A percentile compares a stretch with the other conserved stretches of the same genome.
Conservation (phyloP, 2,329 filamentous ascomycete genomes). For the Didymella segeticola region DNA sequence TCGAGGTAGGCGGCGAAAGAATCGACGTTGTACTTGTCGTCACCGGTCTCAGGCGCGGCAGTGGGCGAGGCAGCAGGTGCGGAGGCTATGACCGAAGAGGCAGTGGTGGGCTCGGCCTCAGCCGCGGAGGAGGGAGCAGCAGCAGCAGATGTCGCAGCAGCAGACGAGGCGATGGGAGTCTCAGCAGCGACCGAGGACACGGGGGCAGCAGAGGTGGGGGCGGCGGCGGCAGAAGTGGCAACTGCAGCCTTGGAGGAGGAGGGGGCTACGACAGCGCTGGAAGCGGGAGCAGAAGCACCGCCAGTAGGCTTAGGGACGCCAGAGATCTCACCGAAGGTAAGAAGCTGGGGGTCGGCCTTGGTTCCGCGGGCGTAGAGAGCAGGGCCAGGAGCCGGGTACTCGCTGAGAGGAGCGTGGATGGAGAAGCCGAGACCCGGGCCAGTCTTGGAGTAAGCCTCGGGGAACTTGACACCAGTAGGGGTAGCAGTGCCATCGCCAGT, state of each 20-base stretch:
- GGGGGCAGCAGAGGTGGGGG: conserved; percentile 12
- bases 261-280: conserved; percentile 20
- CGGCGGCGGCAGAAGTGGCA: conserved; percentile 12
- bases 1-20: conserved; percentile 9
- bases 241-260: conserved; percentile 13
- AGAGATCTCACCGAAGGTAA: conserved; percentile 34
- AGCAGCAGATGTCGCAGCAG: conserved; percentile 6
- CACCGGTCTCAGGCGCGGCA: conserved; percentile 14
- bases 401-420: conserved; percentile 46
- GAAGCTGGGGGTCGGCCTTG: conserved; percentile 30
- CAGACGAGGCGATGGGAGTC: conserved; percentile 2
- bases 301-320: conserved; percentile 28
- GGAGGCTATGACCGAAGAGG: conserved; percentile 13
- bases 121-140: conserved; percentile 4
- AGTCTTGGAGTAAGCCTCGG: conserved; percentile 50
- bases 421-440: conserved; percentile 54
- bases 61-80: conserved; percentile 19
- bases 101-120: conserved; percentile 7
- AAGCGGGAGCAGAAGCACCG: conserved; percentile 26
- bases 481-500: conserved; percentile 43
- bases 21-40: conserved; percentile 13
- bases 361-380: conserved; percentile 46
- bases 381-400: conserved; percentile 51
- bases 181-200: conserved; percentile 1
- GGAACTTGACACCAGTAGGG: conserved; percentile 56